A percentile compares a stretch with the other conserved stretches of the same genome.
Conservation (phyloP, 305 asterid genomes). For the Solanum hybrid region DNA sequence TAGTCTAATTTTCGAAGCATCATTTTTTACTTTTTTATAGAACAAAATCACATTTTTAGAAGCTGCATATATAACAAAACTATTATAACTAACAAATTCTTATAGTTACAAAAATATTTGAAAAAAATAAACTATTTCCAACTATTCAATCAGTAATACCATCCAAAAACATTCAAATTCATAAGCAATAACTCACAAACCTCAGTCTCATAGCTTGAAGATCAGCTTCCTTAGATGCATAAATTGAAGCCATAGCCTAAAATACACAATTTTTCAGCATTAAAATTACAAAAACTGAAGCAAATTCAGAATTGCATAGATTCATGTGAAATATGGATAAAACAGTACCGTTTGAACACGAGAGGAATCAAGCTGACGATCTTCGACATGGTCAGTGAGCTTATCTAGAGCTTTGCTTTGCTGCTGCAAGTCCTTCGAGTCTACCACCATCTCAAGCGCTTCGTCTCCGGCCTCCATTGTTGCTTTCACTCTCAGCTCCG, state of each 20-base stretch:
- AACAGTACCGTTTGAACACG: conserved; percentile 69
- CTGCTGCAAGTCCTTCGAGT: conserved; percentile 87
- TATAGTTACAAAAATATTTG: neutral
- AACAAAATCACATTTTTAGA: neutral
- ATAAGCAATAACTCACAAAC: conserved; percentile 13
- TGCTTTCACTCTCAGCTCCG: neutral
- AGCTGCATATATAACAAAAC: neutral
- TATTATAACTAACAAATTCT: neutral
- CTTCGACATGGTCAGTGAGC: conserved; percentile 96
- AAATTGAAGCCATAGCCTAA: conserved; percentile 94
- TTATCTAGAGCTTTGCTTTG: conserved; percentile 93
- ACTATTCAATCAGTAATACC: neutral
- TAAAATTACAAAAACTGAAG: neutral
- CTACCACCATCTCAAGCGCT: conserved; percentile 45
- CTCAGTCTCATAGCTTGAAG: conserved; percentile 89
- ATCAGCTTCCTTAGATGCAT: conserved; percentile 89
- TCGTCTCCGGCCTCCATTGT: conserved; percentile 76
- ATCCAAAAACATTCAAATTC: neutral
- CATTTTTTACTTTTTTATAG: neutral
- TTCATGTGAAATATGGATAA: neutral
- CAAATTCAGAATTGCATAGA: neutral
- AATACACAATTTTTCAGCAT: neutral
- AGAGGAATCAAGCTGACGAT: conserved; percentile 93
- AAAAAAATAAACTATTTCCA: neutral
- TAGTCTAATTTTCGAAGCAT: conserved; percentile 32